phyloP scores from a whole-genome alignment of 495 filamentous ascomycete genomes.

The Sphaerosporella brunnea region DNA sequence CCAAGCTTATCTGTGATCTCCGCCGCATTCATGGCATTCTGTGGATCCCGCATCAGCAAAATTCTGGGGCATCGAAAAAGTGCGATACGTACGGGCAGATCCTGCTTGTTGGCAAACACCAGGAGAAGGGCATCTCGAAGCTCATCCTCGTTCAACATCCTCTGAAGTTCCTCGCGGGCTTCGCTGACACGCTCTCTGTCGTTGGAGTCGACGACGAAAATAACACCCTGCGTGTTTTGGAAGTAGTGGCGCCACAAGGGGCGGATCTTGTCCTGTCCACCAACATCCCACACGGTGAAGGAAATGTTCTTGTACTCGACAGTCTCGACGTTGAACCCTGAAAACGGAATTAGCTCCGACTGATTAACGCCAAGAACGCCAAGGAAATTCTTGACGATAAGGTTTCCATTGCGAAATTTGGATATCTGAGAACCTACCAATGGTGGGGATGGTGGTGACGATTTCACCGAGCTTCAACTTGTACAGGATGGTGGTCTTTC shows the following conservation, averaged over 20 bases:
- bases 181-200: constrained; percentile 98
- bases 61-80: no score
- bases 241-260: constrained; percentile 99
- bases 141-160: constrained; percentile 99
- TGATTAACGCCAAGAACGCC: no score
- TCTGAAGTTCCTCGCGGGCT: constrained; percentile 96
- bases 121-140: constrained; percentile 90
- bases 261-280: constrained; percentile 99
- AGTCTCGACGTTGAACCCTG: constrained; percentile 99
- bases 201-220: constrained; percentile 99
- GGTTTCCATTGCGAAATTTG: neutral
- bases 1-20: constrained; percentile 99
- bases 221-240: constrained; percentile 99
- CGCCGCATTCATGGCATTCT: constrained; percentile 99
- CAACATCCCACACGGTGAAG: constrained; percentile 99
- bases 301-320: constrained; percentile 99
- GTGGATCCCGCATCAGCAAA: no score
- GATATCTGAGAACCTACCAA: constrained; percentile 52
- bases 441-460: constrained; percentile 97
- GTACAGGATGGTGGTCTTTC: constrained; percentile 99
- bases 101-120: constrained; percentile 99
- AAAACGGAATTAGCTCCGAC: neutral
- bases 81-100: constrained; percentile 74
- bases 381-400: neutral
- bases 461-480: constrained; percentile 99